These are phyloP conservation scores for Backusella macrospora DNA, from an alignment of 192 early-diverging fungal species.

Conservation along the genomic window DNA sequence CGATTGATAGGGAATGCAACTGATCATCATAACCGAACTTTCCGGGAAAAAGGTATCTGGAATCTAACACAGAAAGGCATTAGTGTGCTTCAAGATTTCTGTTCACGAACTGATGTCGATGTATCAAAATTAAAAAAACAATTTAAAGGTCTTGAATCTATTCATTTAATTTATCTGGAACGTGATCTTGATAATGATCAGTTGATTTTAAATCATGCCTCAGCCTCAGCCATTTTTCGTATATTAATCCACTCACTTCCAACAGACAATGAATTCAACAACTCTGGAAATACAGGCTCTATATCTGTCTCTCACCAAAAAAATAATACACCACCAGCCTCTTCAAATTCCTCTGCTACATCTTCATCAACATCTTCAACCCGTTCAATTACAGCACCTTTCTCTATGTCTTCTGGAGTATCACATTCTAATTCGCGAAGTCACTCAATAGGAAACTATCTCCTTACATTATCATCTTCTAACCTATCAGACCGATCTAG, in stretches of 20 bases:
- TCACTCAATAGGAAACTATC: constrained; percentile 4
- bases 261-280: constrained; percentile 21
- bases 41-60: constrained; percentile 47
- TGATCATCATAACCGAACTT: constrained; percentile 42
- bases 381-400: constrained; percentile 17
- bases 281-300: constrained; percentile 10
- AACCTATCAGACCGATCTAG: neutral
- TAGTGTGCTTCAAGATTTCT: constrained; percentile 44
- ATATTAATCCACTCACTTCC: constrained; percentile 46
- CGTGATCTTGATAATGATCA: constrained; percentile 50
- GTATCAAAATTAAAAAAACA: constrained; percentile 18
- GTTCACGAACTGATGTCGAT: constrained; percentile 29
- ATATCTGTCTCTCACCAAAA: neutral
- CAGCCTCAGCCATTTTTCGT: constrained; percentile 45
- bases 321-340: neutral
- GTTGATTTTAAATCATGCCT: constrained; percentile 38
- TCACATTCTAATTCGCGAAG: constrained; percentile 1
- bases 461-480: constrained; percentile 1
- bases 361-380: constrained; percentile 15
- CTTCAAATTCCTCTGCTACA: neutral
- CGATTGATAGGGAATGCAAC: constrained; percentile 48
- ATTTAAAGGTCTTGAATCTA: constrained; percentile 25
- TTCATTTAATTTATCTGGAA: constrained; percentile 44
- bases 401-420: constrained; percentile 4
- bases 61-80: constrained; percentile 54